Base-by-base conservation (phyloP, 331 rosid genomes). In the Prunus yedoensis region DNA sequence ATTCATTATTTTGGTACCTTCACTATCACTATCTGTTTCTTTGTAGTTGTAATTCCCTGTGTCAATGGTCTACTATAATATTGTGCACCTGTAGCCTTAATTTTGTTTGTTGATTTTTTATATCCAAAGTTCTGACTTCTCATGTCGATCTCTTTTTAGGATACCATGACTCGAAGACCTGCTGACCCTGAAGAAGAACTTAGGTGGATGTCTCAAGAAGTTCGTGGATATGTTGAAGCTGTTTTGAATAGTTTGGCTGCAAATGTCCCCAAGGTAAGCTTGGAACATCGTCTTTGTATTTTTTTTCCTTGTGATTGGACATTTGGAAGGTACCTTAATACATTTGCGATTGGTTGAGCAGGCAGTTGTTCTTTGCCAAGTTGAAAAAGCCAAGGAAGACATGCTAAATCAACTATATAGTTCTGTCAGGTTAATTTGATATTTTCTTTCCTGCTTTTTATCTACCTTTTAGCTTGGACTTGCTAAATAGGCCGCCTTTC, bases 281-380 rank as follows among this genome's bases (percentile, higher is more conserved):
- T 82, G 28, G n/a, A 61, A n/a, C 53, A 16, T 69, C 21, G 10
- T 4, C 65, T 50, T 32, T 47, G 10, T 25, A 70, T 76, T 57
- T 8, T 65, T 32, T 30, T 9, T 47, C 12, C 3, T 56, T 63
- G 45, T 49, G 5, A 18, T 58, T 50, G 8, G 49, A 32, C 66
- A 30, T 23, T 17, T 10, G 43, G 51, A 51, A 23, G 38, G 27
- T 46, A 20, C 53, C 60, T 74, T 56, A 70, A 68, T 45, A 57
- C 8, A 50, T 54, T 23, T 52, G 35, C 74, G 66, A 65, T 59
- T 76, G 82, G 72, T 73, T 83, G 86, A 80, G 81, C 99, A 94
- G 99, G 99, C 99, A 8, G 97, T 94, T 83, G 99, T 94, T 75
- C 97, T 94, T 82, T 94, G 99, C 89, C 99, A 94, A 90, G 99